Evolutionary conservation across 2,329 filamentous ascomycete genomes (phyloP).

Genomic region (Penicillium decumbens): DNA sequence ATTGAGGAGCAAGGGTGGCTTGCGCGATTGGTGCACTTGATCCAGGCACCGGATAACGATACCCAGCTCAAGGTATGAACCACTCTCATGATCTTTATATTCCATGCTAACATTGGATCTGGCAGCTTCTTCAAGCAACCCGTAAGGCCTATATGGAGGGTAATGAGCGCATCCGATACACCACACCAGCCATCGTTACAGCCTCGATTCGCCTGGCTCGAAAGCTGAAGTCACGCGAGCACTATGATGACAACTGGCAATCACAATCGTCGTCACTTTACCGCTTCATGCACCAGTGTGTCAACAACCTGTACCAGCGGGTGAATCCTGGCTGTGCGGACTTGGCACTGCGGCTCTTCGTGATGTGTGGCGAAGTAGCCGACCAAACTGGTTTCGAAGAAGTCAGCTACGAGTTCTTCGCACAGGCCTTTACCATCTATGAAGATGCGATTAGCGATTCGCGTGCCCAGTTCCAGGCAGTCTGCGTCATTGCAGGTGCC

Average conservation of each 20-base stretch:
- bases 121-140: slow-evolving; percentile 72
- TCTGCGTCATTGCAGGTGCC: slow-evolving; percentile 86
- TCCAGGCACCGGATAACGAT: slow-evolving; percentile 79
- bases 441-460: slow-evolving; percentile 95
- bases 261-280: slow-evolving; percentile 74
- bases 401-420: slow-evolving; percentile 96
- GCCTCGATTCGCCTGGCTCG: slow-evolving; percentile 84
- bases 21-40: slow-evolving; percentile 82
- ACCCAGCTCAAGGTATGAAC: slow-evolving; percentile 71
- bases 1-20: slow-evolving; percentile 98
- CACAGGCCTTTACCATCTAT: slow-evolving; percentile 96
- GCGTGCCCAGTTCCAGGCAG: slow-evolving; percentile 94
- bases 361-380: slow-evolving; percentile 85
- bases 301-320: slow-evolving; percentile 82
- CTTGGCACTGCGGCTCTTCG: slow-evolving; percentile 81
- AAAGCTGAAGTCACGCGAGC: slow-evolving; percentile 83
- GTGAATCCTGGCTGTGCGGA: slow-evolving; percentile 80
- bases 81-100: background rate
- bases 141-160: slow-evolving; percentile 85
- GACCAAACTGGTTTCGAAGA: slow-evolving; percentile 91
- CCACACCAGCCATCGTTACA: slow-evolving; percentile 86
- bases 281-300: slow-evolving; percentile 88
- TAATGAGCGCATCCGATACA: slow-evolving; percentile 93
- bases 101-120: slow-evolving; percentile 10
- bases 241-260: slow-evolving; percentile 72